phyloP scores from a whole-genome alignment of 2,329 filamentous ascomycete species.

The Fusarium multiceps region DNA sequence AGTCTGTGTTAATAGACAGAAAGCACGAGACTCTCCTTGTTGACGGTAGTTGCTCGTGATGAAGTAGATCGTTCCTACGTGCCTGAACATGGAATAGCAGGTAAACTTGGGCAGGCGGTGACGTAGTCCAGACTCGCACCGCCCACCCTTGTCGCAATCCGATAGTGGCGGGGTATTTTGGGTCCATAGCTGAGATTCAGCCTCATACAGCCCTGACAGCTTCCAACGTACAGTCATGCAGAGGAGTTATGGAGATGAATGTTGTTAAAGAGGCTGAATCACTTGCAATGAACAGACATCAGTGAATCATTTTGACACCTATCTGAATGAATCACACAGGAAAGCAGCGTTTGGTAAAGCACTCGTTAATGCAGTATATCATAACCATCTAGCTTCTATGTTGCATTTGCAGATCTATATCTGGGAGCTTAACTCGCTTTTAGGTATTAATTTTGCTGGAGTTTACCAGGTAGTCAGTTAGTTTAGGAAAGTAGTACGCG shows the following conservation, averaged over 20 bases:
- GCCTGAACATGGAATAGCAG: slow-evolving; percentile 25
- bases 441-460: neutral
- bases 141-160: slow-evolving; percentile 34
- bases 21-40: slow-evolving; percentile 3
- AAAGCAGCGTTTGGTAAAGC: neutral
- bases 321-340: neutral
- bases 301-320: neutral
- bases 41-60: slow-evolving; percentile 35
- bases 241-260: neutral
- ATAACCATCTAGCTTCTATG: neutral
- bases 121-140: slow-evolving; percentile 44
- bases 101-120: slow-evolving; percentile 40
- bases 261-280: neutral
- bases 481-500: slow-evolving; percentile 66
- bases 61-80: slow-evolving; percentile 23
- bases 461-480: neutral
- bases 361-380: neutral
- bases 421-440: neutral
- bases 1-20: slow-evolving; percentile 1
- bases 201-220: slow-evolving; percentile 8
- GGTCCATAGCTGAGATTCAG: slow-evolving; percentile 1
- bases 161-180: slow-evolving; percentile 32
- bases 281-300: neutral
- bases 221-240: neutral
- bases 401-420: neutral